phyloP scores from a whole-genome alignment of 106 monocot species.

The Chionographis japonica region DNA sequence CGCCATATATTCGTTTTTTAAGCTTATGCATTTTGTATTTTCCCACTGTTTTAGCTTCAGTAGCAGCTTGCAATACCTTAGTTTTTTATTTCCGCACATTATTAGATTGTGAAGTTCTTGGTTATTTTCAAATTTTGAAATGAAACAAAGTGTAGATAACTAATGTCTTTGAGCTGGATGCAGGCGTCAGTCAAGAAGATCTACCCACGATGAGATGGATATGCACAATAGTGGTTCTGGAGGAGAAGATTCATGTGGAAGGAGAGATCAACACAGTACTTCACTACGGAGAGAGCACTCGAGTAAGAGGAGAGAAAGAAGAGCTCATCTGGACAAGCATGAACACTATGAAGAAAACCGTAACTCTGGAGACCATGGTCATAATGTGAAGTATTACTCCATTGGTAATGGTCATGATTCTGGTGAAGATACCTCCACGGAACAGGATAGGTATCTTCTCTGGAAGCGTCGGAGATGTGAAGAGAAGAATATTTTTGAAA shows the following conservation, averaged over 20 bases:
- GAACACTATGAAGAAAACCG: conserved; percentile 8
- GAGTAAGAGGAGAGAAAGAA: conserved; percentile 21
- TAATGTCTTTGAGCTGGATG: background rate
- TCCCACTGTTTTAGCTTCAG: too few relatives aligned
- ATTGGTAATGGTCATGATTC: background rate
- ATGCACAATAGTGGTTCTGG: conserved; percentile 18
- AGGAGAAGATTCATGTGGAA: conserved; percentile 16
- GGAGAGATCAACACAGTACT: background rate
- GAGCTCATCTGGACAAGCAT: conserved; percentile 8
- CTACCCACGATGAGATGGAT: conserved; percentile 10
- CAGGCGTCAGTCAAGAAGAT: conserved; percentile 23
- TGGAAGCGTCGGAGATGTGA: conserved; percentile 3
- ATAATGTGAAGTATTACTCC: conserved; percentile 7
- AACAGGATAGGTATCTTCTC: background rate
- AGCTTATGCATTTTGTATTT: too few relatives aligned
- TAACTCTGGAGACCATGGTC: conserved; percentile 3
- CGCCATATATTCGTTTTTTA: too few relatives aligned
- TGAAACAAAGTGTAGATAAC: background rate
- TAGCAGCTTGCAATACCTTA: too few relatives aligned
- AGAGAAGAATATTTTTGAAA: background rate
- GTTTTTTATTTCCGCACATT: too few relatives aligned
- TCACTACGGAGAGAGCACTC: conserved; percentile 11
- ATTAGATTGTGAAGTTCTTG: too few relatives aligned
- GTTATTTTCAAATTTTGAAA: too few relatives aligned
- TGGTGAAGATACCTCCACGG: conserved; percentile 6